Evolutionary conservation across 2,329 filamentous ascomycete genomes (phyloP), one percentile per base, ranked within the genome.

Genomic region (Nannizziopsis arthrosporioides): DNA sequence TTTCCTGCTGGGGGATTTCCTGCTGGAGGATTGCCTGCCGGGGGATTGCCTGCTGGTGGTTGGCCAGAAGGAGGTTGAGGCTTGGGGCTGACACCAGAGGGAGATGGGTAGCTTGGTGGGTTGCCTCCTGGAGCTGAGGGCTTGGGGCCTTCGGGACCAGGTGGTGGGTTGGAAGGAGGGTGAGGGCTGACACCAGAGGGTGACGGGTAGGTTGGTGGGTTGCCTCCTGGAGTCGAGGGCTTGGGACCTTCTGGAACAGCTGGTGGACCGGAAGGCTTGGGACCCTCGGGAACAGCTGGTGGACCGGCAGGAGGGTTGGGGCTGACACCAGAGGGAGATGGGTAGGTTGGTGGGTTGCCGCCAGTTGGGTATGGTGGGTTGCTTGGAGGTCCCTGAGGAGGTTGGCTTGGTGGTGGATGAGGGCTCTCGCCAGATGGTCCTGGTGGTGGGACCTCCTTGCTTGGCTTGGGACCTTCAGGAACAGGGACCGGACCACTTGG

Each of bases 1-100:
- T 49, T 64, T 63, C 34, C 50, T 58, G 43, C 59, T 61, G 47
- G 15, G 17, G 38, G 43, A 14, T 43, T 39, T 41, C 42, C 46
- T 63, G 63, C 18, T 7, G n/a, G 39, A 15, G 39, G 44, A n/a
- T 39, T n/a, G 34, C 17, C 14, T 30, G 31, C 17, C 30, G 7
- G 9, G 12, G 15, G 46, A 39, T 17, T 35, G 2, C 9, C 5
- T 38, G 44, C 34, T 5, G 34, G 17, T 18, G 34, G 30, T 6
- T 6, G 5, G 5, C 27, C 9, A 18, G 27, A 2, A 9, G 44
- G 46, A 39, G 47, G 36, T 14, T 47, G 39, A 1, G 42, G 38
- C 30, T 40, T 11, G n/a, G 44, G 44, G 37, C 42, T 40, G 6
- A 18, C 39, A 36, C 38, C 27, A 8, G 47, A 32, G 45, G 40